Evolutionary conservation across 1,284 basidiomycete genomes (phyloP).

Genomic region (Microbotryum scabiosae): DNA sequence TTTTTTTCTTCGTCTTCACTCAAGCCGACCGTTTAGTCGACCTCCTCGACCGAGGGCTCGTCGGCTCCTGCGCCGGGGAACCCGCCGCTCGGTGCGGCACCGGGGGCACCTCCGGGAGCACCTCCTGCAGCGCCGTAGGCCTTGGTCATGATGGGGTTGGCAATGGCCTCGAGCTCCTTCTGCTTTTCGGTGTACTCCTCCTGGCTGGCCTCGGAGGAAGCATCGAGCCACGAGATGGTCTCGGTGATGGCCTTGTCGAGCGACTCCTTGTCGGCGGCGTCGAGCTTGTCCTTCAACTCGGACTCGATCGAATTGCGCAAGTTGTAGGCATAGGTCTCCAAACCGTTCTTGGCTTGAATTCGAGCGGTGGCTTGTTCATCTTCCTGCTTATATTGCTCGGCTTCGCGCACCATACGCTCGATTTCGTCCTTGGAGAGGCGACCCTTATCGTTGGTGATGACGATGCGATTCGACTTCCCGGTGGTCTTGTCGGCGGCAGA

Average conservation of each 20-base stretch:
- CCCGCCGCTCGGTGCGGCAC: slow-evolving; percentile 46
- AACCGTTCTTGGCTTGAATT: slow-evolving; percentile 65
- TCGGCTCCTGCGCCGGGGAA: slow-evolving; percentile 54
- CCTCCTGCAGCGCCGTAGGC: slow-evolving; percentile 61
- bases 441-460: slow-evolving; percentile 97
- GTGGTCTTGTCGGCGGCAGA: slow-evolving; percentile 95
- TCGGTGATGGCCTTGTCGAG: slow-evolving; percentile 78
- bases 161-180: slow-evolving; percentile 84
- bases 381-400: slow-evolving; percentile 69
- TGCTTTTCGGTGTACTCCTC: slow-evolving; percentile 93
- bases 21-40: slow-evolving; percentile 45
- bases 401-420: slow-evolving; percentile 75
- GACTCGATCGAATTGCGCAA: slow-evolving; percentile 82
- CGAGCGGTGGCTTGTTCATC: slow-evolving; percentile 48
- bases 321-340: slow-evolving; percentile 81
- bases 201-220: slow-evolving; percentile 79
- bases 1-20: background rate
- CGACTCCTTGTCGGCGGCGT: slow-evolving; percentile 76
- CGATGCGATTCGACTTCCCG: slow-evolving; percentile 75
- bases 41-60: slow-evolving; percentile 80
- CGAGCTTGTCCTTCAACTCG: slow-evolving; percentile 58
- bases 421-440: slow-evolving; percentile 98
- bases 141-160: slow-evolving; percentile 75
- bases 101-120: slow-evolving; percentile 43
- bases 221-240: slow-evolving; percentile 80